Evolutionary conservation across 1,139 yeast species (phyloP).

Genomic region (Tardiomyces digboiensis): DNA sequence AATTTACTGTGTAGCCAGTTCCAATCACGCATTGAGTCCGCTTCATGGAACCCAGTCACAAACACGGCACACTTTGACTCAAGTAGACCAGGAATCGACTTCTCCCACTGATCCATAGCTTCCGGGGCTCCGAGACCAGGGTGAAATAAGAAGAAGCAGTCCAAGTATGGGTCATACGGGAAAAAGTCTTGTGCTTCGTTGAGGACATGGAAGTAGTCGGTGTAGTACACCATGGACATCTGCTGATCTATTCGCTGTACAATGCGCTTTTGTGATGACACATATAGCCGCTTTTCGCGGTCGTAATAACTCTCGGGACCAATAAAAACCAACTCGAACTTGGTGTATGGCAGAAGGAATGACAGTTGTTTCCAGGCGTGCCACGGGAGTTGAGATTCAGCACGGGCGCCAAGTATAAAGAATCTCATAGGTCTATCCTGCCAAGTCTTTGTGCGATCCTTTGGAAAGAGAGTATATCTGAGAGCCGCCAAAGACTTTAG

Average conservation of each 20-base stretch:
- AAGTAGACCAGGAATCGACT: slow-evolving; percentile 73
- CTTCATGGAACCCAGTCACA: slow-evolving; percentile 81
- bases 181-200: slow-evolving; percentile 90
- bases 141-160: slow-evolving; percentile 86
- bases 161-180: slow-evolving; percentile 97
- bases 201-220: slow-evolving; percentile 82
- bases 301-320: slow-evolving; percentile 91
- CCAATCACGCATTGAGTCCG: slow-evolving; percentile 63
- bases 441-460: slow-evolving; percentile 39
- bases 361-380: slow-evolving; percentile 95
- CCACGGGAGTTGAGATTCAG: slow-evolving; percentile 90
- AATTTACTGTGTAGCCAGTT: slow-evolving; percentile 58
- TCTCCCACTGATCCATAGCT: slow-evolving; percentile 68
- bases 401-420: slow-evolving; percentile 84
- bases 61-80: slow-evolving; percentile 91
- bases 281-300: slow-evolving; percentile 44
- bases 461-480: slow-evolving; percentile 81
- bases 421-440: slow-evolving; percentile 87
- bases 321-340: slow-evolving; percentile 80
- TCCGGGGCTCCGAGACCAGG: slow-evolving; percentile 91
- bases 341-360: slow-evolving; percentile 71
- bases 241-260: slow-evolving; percentile 69
- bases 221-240: slow-evolving; percentile 69
- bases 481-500: slow-evolving; percentile 86
- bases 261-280: slow-evolving; percentile 48